A percentile compares a stretch with the other conserved stretches of the same genome.
Conservation (phyloP, 2,329 filamentous ascomycete genomes). For the Cladosporium phlei region DNA sequence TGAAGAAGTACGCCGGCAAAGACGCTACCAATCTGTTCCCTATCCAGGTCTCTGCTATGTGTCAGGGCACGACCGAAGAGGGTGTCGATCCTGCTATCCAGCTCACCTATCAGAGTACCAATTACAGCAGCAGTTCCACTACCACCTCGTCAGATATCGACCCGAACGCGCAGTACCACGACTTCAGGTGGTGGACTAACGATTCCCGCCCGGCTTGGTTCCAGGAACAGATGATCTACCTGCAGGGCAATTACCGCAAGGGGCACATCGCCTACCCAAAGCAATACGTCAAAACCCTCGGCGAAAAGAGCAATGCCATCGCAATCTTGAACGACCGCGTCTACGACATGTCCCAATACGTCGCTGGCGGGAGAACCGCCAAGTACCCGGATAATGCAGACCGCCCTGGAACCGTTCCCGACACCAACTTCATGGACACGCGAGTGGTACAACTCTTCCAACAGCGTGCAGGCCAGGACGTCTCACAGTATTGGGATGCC, state of each 20-base stretch:
- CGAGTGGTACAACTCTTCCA: slow-evolving; percentile 73
- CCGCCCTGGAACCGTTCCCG: slow-evolving; percentile 41
- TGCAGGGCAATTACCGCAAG: slow-evolving; percentile 76
- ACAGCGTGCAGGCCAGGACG: slow-evolving; percentile 67
- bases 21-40: slow-evolving; percentile 91
- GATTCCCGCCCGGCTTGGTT: slow-evolving; percentile 89
- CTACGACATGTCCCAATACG: slow-evolving; percentile 85
- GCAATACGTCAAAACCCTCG: slow-evolving; percentile 68
- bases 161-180: slow-evolving; percentile 75
- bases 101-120: slow-evolving; percentile 75
- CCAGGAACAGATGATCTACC: slow-evolving; percentile 74
- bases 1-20: slow-evolving; percentile 77
- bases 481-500: slow-evolving; percentile 76
- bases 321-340: slow-evolving; percentile 74
- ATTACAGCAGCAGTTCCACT: slow-evolving; percentile 61
- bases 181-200: slow-evolving; percentile 81
- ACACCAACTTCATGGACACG: slow-evolving; percentile 76
- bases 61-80: slow-evolving; percentile 68
- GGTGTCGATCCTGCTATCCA: slow-evolving; percentile 67
- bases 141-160: slow-evolving; percentile 63
- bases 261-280: slow-evolving; percentile 80
- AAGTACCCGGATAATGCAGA: slow-evolving; percentile 52
- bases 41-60: slow-evolving; percentile 87
- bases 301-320: slow-evolving; percentile 50
- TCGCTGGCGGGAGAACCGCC: slow-evolving; percentile 66